phyloP scores from a whole-genome alignment of 78 protist genomes.

The Dictyostelium purpureum region DNA sequence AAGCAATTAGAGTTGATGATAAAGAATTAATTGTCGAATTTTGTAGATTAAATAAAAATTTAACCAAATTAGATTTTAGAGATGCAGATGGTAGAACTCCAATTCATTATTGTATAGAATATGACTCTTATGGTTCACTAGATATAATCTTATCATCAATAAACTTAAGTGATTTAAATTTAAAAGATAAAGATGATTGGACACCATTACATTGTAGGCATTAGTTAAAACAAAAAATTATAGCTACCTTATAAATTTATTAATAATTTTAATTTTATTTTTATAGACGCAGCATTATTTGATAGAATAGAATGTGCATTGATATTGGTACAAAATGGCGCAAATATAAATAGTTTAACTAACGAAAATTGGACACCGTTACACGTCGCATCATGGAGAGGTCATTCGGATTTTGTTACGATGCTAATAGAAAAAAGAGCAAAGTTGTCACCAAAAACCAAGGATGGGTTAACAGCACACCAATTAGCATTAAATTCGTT shows the following conservation, averaged over 20 bases:
- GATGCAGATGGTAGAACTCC: slow-evolving; percentile 68
- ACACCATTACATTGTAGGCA: slow-evolving; percentile 57
- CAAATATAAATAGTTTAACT: slow-evolving; percentile 46
- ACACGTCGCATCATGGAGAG: slow-evolving; percentile 72
- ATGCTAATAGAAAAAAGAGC: slow-evolving; percentile 69
- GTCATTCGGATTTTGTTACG: slow-evolving; percentile 51
- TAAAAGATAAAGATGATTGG: slow-evolving; percentile 74
- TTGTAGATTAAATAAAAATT: slow-evolving; percentile 34
- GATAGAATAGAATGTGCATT: slow-evolving; percentile 75
- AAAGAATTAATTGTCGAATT: slow-evolving; percentile 48
- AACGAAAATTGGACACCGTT: slow-evolving; percentile 71
- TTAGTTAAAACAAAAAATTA: too few species aligned
- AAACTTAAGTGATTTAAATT: not conserved
- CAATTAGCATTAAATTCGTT: slow-evolving; percentile 57
- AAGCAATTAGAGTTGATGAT: slow-evolving; percentile 65
- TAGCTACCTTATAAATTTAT: not conserved
- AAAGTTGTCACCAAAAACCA: slow-evolving; percentile 25
- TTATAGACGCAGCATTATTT: slow-evolving; percentile 60
- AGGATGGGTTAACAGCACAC: slow-evolving; percentile 40
- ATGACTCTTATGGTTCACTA: slow-evolving; percentile 50
- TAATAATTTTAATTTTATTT: not conserved
- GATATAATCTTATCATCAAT: slow-evolving; percentile 17
- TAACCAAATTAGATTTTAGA: slow-evolving; percentile 49
- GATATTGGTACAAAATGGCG: slow-evolving; percentile 31
- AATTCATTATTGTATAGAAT: slow-evolving; percentile 68